Percentiles rank a stretch among this genome's conserved stretches.
Evolutionary conservation across 768 basidiomycete species (phyloP).

Genomic region (Lentinus brumalis): DNA sequence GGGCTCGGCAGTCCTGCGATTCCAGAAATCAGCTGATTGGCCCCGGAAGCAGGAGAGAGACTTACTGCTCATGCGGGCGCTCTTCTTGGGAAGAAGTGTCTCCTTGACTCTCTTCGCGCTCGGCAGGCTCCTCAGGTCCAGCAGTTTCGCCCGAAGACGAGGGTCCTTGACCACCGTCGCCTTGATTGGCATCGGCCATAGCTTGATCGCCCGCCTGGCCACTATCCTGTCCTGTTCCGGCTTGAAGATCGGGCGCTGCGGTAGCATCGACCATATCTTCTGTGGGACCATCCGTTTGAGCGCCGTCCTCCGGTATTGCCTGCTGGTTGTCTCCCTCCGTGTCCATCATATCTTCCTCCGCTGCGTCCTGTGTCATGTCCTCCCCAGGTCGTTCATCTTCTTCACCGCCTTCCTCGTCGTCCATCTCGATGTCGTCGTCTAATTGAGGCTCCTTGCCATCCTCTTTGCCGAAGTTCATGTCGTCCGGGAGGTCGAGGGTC

Average conservation of each 20-base stretch:
- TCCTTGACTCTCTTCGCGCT: neutral
- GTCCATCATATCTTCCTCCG: conserved; percentile 28
- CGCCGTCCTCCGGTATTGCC: conserved; percentile 35
- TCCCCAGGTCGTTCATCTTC: conserved; percentile 36
- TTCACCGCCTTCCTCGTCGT: conserved; percentile 28
- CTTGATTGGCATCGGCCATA: conserved; percentile 11
- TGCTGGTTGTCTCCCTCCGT: conserved; percentile 30
- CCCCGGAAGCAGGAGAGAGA: neutral
- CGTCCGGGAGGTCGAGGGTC: conserved; percentile 87
- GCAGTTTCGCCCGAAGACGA: conserved; percentile 4
- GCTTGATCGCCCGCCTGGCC: conserved; percentile 14
- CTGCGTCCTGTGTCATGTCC: conserved; percentile 26
- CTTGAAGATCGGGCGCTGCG: conserved; percentile 40
- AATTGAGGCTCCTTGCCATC: conserved; percentile 7
- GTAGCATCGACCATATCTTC: conserved; percentile 41
- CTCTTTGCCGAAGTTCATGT: conserved; percentile 58
- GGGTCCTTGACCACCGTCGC: conserved; percentile 8
- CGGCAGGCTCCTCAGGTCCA: neutral
- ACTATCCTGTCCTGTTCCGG: conserved; percentile 28
- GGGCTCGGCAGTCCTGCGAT: conserved; percentile 4
- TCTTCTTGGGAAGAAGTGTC: neutral
- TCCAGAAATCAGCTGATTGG: neutral
- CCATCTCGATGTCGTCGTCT: conserved; percentile 29
- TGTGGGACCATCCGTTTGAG: conserved; percentile 45
- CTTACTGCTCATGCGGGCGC: conserved; percentile 9